phyloP scores from a whole-genome alignment of 768 basidiomycete species.

The Termitomyces sp. region DNA sequence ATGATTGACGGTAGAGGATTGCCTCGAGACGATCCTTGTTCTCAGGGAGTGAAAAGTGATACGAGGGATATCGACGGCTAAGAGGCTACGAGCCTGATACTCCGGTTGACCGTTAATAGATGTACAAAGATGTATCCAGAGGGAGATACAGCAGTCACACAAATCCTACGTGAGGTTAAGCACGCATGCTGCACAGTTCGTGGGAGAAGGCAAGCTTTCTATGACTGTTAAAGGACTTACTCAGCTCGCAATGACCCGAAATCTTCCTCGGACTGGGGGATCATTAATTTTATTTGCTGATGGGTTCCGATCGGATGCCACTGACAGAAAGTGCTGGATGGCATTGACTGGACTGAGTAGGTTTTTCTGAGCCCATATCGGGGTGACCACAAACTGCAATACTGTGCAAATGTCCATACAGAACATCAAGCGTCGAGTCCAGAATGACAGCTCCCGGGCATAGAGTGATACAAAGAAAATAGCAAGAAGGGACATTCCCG shows the following conservation, averaged over 20 bases:
- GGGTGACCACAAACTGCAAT: neutral
- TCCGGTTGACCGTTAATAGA: neutral
- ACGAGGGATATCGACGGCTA: neutral
- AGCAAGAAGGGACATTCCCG: neutral
- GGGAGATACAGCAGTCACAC: neutral
- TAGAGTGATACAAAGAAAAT: neutral
- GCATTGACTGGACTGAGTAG: constrained; percentile 1
- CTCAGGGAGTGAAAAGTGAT: neutral
- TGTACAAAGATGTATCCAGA: neutral
- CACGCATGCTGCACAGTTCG: constrained; percentile 4
- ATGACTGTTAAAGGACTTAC: neutral
- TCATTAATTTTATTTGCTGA: no score
- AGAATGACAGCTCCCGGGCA: neutral
- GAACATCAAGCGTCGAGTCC: neutral
- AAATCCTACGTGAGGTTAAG: neutral
- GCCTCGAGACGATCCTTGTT: neutral
- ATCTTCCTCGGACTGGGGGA: constrained; percentile 2
- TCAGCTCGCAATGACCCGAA: neutral
- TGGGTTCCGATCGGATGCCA: neutral
- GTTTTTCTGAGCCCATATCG: neutral
- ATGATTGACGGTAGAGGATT: neutral
- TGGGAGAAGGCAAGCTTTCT: constrained; percentile 8
- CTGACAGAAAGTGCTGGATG: neutral
- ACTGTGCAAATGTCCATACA: neutral
- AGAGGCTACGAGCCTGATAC: constrained; percentile 6